Evolutionary conservation across 768 basidiomycete genomes (phyloP).

Genomic region (Gelatoporia subvermispora): DNA sequence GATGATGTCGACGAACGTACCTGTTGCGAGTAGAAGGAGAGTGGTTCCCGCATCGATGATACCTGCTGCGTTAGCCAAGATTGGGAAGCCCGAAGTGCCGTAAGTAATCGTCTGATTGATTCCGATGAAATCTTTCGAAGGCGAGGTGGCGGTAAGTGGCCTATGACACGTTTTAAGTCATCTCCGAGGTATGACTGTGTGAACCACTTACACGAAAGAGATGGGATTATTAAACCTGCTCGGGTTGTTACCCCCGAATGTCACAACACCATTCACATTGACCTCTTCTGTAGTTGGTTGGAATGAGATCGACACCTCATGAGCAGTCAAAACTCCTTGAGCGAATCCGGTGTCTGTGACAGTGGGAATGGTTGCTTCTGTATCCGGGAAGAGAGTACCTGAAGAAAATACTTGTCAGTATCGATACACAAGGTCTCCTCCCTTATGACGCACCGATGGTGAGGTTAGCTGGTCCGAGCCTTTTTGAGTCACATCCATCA

Average conservation of each 20-base stretch:
- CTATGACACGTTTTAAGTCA: constrained; percentile 5
- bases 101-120: constrained; percentile 30
- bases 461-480: constrained; percentile 51
- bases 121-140: constrained; percentile 29
- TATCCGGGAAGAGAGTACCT: constrained; percentile 26
- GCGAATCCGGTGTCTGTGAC: constrained; percentile 39
- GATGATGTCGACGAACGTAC: constrained; percentile 33
- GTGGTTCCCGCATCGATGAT: constrained; percentile 36
- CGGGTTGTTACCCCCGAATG: constrained; percentile 31
- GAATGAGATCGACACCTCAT: constrained; percentile 30
- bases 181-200: background rate
- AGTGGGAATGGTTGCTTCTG: constrained; percentile 26
- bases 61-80: constrained; percentile 25
- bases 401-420: background rate
- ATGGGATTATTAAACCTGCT: constrained; percentile 28
- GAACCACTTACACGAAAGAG: constrained; percentile 20
- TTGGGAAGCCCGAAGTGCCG: constrained; percentile 18
- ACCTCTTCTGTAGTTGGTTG: constrained; percentile 23
- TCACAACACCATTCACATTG: constrained; percentile 30
- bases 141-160: constrained; percentile 27
- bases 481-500: constrained; percentile 18
- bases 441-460: constrained; percentile 32
- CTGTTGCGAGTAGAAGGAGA: constrained; percentile 27
- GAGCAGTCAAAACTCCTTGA: constrained; percentile 21
- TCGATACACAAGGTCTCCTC: constrained; percentile 7